These are phyloP conservation scores for Lipomyces spencermartinsiae DNA, from an alignment of 805 yeast species.

Conservation along the genomic window DNA sequence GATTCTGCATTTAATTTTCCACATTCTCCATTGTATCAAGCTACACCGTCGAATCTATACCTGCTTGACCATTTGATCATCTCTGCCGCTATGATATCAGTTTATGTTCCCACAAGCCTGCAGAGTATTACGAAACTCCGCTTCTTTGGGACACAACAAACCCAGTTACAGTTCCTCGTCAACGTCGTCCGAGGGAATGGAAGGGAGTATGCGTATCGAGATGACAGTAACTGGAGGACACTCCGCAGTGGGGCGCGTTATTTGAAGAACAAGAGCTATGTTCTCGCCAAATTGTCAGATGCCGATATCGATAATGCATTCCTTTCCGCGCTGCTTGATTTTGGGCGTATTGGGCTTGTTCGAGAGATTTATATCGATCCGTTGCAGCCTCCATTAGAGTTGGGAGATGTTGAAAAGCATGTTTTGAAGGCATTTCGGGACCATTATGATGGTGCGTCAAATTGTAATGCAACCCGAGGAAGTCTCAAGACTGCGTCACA, in stretches of 20 bases:
- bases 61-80: slow-evolving; percentile 31
- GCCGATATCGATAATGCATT: slow-evolving; percentile 36
- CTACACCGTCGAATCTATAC: slow-evolving; percentile 18
- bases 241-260: slow-evolving; percentile 32
- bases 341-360: slow-evolving; percentile 41
- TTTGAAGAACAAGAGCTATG: slow-evolving; percentile 31
- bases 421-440: slow-evolving; percentile 48
- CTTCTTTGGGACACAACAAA: slow-evolving; percentile 27
- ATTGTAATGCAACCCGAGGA: slow-evolving; percentile 50
- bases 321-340: slow-evolving; percentile 31
- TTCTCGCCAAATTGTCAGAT: slow-evolving; percentile 38
- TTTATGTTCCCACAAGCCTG: slow-evolving; percentile 30
- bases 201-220: slow-evolving; percentile 36
- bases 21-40: slow-evolving; percentile 22
- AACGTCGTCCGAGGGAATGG: slow-evolving; percentile 30
- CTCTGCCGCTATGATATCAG: slow-evolving; percentile 35
- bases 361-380: slow-evolving; percentile 25
- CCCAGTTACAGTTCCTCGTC: slow-evolving; percentile 32
- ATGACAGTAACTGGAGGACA: slow-evolving; percentile 36
- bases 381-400: slow-evolving; percentile 28
- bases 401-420: slow-evolving; percentile 29
- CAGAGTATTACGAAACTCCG: slow-evolving; percentile 26
- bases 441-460: slow-evolving; percentile 53
- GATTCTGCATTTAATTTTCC: slow-evolving; percentile 22
- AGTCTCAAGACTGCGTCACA: slow-evolving; percentile 50